A percentile compares a stretch with the other conserved stretches of the same genome.
These are phyloP conservation scores for Kwoniella sp. DNA, from an alignment of 768 basidiomycete species.

Conservation along the genomic window DNA sequence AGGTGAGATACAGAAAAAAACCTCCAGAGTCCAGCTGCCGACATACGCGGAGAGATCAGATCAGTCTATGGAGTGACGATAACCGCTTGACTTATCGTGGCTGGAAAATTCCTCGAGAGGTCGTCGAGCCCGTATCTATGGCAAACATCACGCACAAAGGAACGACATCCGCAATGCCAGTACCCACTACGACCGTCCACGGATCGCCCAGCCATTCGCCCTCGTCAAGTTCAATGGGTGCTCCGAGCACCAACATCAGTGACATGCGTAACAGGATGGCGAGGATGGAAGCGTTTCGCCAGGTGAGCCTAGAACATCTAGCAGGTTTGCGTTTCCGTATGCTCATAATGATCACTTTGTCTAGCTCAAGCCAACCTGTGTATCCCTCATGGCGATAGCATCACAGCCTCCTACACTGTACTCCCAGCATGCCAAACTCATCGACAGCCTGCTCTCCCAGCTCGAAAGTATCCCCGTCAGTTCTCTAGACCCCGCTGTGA, in stretches of 20 bases:
- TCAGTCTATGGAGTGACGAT: no score
- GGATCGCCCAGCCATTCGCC: not conserved
- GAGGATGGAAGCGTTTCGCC: conserved; percentile 44
- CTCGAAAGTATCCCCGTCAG: conserved; percentile 60
- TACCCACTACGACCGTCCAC: no score
- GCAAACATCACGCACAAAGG: no score
- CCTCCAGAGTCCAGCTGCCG: no score
- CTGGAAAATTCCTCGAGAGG: no score
- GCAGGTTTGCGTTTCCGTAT: not conserved
- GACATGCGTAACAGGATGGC: conserved; percentile 10
- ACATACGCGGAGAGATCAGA: no score
- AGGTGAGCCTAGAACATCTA: conserved; percentile 25
- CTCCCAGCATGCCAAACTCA: conserved; percentile 60
- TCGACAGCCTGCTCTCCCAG: conserved; percentile 62
- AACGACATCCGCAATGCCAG: no score
- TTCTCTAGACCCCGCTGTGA: conserved; percentile 63
- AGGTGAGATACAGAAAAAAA: no score
- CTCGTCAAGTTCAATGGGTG: not conserved
- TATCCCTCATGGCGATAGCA: conserved; percentile 74
- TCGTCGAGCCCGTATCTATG: no score
- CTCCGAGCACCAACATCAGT: not conserved
- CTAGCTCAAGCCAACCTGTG: conserved; percentile 74
- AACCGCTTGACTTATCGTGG: no score
- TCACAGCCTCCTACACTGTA: conserved; percentile 63
- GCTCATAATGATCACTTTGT: no score